Base-by-base conservation (phyloP, 2,329 filamentous ascomycete genomes). In the Aspergillus awamori region DNA sequence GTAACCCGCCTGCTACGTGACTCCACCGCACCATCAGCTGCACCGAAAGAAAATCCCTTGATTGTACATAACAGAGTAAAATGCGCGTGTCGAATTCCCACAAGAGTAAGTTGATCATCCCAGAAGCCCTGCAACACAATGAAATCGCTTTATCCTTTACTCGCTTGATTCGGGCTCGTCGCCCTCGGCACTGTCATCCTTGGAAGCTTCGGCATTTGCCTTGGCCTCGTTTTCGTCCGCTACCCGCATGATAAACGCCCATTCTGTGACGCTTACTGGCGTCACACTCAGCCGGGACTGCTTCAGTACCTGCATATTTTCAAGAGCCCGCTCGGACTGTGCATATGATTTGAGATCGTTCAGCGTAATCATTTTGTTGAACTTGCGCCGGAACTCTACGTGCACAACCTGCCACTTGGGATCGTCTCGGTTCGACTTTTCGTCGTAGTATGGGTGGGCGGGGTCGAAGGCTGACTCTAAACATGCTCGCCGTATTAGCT, bases 371-470 rank as follows among this genome's bases (percentile, higher is more conserved):
- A 87, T 84, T 13, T 87, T 82, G 1, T 82, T 81, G 68, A 98
- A 93, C 77, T 97, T 97, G 74, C 87, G 88, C 60, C 90, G 87
- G 74, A 96, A 97, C 70, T 89, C 85, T 52, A 98, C 94, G 63
- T 96, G 90, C 1, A 98, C 95, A 17, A 95, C 85, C 57, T 88
- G 91, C 95, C 95, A 99, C 70, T 88, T 91, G 0, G 89, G 90
- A 54, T 88, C 85, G 2, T 86, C 82, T 57, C 85, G 81, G 66
- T 85, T 87, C 1, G 90, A 92, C 57, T 89, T 89, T 1, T 88
- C 78, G 72, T 98, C 95, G 74, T 93, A 96, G 78, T 97, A 97
- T 0, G 92, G 89, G 58, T 89, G 86, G 51, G 84, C 81, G 15
- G 86, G 81, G 67, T 95, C 86, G 62, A 91, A 90, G 2, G 90